phyloP scores from a whole-genome alignment of 1,284 basidiomycete species.

The Cystobasidium sp. region DNA sequence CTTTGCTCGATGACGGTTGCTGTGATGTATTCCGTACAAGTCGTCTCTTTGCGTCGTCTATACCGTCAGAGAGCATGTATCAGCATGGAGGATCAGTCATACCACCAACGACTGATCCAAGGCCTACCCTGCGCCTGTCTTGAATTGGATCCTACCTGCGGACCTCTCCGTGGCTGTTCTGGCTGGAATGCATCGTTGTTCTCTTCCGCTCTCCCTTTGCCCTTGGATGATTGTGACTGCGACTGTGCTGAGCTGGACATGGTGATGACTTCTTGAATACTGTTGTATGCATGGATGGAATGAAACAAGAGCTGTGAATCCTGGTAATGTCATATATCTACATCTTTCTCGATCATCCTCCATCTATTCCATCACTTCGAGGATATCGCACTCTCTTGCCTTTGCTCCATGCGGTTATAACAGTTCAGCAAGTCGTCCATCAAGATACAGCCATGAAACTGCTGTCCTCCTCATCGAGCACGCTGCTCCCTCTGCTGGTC shows the following conservation, averaged over 20 bases:
- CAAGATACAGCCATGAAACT: background rate
- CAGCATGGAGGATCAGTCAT: background rate
- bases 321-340: too few relatives aligned
- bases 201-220: constrained; percentile 9
- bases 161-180: constrained; percentile 9
- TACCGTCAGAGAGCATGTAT: background rate
- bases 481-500: constrained; percentile 10
- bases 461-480: constrained; percentile 2
- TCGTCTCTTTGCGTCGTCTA: constrained; percentile 3
- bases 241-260: background rate
- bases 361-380: too few relatives aligned
- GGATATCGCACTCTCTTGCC: too few relatives aligned
- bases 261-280: background rate
- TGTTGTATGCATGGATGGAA: background rate
- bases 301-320: background rate
- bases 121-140: constrained; percentile 15
- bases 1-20: background rate
- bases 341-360: too few relatives aligned
- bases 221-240: background rate
- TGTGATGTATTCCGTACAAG: background rate
- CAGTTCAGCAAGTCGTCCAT: background rate
- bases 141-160: constrained; percentile 12
- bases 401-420: too few relatives aligned
- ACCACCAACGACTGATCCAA: too few relatives aligned
- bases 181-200: constrained; percentile 2